Evolutionary conservation across 1,284 basidiomycete species (phyloP).

Genomic region (Tylopilus orsonianus): DNA sequence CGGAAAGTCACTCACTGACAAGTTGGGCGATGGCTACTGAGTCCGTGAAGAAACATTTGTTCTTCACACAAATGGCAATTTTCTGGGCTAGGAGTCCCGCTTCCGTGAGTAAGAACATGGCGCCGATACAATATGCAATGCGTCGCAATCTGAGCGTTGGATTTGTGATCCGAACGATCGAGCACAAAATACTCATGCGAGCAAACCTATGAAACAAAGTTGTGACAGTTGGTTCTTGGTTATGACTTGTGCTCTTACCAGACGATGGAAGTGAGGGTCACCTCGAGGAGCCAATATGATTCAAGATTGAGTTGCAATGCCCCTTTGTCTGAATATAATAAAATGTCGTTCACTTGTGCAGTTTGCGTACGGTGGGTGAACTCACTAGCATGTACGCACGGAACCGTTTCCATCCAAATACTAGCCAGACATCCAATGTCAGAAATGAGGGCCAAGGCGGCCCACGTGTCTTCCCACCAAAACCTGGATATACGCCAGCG

Average conservation of each 20-base stretch:
- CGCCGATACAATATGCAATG: constrained; percentile 19
- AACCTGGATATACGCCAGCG: constrained; percentile 20
- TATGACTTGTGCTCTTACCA: constrained; percentile 17
- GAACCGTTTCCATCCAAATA: constrained; percentile 18
- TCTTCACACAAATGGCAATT: constrained; percentile 12
- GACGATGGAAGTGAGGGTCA: constrained; percentile 20
- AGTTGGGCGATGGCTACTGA: constrained; percentile 24
- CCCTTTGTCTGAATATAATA: background rate
- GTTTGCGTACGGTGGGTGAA: background rate
- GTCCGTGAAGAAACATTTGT: constrained; percentile 1
- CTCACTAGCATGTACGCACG: constrained; percentile 5
- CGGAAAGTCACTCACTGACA: constrained; percentile 17
- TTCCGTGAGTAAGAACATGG: constrained; percentile 18
- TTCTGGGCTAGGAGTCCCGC: constrained; percentile 23
- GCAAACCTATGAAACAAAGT: constrained; percentile 17
- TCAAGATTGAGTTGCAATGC: background rate
- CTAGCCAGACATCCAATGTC: constrained; percentile 21
- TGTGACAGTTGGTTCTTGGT: background rate
- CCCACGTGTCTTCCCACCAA: constrained; percentile 32
- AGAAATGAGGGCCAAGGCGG: constrained; percentile 20
- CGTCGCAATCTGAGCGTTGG: constrained; percentile 13
- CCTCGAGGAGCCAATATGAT: constrained; percentile 17
- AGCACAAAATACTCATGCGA: constrained; percentile 29
- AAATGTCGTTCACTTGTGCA: background rate
- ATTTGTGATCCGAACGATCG: constrained; percentile 23